Evolutionary conservation across 192 early-diverging fungal genomes (phyloP).

Genomic region (Entophlyctis luteolus): DNA sequence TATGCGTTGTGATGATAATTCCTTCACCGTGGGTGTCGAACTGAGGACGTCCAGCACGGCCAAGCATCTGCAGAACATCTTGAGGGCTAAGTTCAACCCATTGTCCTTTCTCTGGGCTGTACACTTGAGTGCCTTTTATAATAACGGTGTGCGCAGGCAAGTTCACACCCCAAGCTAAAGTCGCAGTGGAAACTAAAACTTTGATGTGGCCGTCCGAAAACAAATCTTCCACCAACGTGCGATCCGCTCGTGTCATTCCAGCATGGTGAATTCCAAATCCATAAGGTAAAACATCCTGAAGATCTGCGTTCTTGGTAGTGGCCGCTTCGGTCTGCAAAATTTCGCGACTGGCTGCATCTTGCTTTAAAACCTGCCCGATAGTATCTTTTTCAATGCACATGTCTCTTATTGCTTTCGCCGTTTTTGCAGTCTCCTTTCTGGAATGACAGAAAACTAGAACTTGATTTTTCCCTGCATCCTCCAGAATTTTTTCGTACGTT

Average conservation of each 20-base stretch:
- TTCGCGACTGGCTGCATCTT: slow-evolving; percentile 81
- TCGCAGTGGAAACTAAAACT: slow-evolving; percentile 93
- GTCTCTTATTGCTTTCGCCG: slow-evolving; percentile 86
- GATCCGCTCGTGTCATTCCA: slow-evolving; percentile 87
- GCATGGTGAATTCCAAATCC: slow-evolving; percentile 97
- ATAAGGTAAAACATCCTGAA: slow-evolving; percentile 88
- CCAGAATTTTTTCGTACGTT: slow-evolving; percentile 88
- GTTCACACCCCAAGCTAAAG: slow-evolving; percentile 98
- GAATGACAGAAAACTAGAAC: slow-evolving; percentile 96
- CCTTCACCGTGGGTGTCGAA: slow-evolving; percentile 95
- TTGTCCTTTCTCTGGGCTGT: slow-evolving; percentile 88
- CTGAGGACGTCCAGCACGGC: slow-evolving; percentile 94
- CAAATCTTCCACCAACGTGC: slow-evolving; percentile 88
- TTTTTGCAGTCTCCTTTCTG: slow-evolving; percentile 94
- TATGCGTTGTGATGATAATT: slow-evolving; percentile 91
- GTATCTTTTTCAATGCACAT: slow-evolving; percentile 88
- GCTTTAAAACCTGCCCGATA: slow-evolving; percentile 72
- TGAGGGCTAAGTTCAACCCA: slow-evolving; percentile 95
- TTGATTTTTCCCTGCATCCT: slow-evolving; percentile 76
- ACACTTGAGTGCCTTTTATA: slow-evolving; percentile 98
- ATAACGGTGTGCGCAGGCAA: slow-evolving; percentile 96
- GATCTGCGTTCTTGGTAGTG: slow-evolving; percentile 74
- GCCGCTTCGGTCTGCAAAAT: slow-evolving; percentile 77
- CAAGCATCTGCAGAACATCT: slow-evolving; percentile 98
- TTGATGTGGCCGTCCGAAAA: slow-evolving; percentile 87